Conservation (phyloP, 2,329 filamentous ascomycete genomes). For the Scolecobasidium constrictum region DNA sequence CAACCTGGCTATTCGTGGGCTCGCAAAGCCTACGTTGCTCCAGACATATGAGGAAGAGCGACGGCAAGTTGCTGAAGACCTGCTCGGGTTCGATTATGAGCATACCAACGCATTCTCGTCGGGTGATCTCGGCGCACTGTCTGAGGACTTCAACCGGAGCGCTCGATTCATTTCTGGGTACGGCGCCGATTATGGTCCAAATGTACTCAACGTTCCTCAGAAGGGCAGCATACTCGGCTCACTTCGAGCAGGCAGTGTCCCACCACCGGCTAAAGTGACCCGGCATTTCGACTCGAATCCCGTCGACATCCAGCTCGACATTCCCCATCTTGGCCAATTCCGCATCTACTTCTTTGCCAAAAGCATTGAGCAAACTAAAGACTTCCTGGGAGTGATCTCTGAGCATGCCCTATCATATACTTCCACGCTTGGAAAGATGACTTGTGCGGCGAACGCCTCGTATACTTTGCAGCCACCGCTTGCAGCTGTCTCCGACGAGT, state of each 20-base stretch:
- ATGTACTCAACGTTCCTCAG: conserved; percentile 50
- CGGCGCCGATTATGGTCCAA: conserved; percentile 55
- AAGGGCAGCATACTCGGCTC: conserved; percentile 13
- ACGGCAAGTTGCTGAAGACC: conserved; percentile 31
- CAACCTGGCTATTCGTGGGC: conserved; percentile 26
- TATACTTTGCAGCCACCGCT: conserved; percentile 50
- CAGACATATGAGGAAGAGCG: conserved; percentile 30
- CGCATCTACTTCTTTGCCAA: conserved; percentile 61
- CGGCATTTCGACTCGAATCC: conserved; percentile 70
- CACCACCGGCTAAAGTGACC: conserved; percentile 59
- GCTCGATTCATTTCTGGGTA: conserved; percentile 64
- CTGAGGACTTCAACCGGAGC: conserved; percentile 59
- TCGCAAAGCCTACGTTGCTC: conserved; percentile 27
- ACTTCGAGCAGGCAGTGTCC: conserved; percentile 32
- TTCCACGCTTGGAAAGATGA: conserved; percentile 50
- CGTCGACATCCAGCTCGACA: conserved; percentile 66
- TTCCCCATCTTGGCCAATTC: conserved; percentile 68
- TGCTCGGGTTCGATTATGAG: conserved; percentile 35
- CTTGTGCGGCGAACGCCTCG: conserved; percentile 47
- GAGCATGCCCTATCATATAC: conserved; percentile 38
- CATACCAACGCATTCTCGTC: conserved; percentile 43
- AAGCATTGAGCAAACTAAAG: conserved; percentile 53
- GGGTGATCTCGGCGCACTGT: conserved; percentile 52
- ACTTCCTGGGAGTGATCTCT: conserved; percentile 51
- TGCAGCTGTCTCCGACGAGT: conserved; percentile 51